Percentiles rank a stretch among this genome's conserved stretches.
Evolutionary conservation across 371 early-diverging fungal genomes (phyloP).

Genomic region (Saksenaea vasiformis): DNA sequence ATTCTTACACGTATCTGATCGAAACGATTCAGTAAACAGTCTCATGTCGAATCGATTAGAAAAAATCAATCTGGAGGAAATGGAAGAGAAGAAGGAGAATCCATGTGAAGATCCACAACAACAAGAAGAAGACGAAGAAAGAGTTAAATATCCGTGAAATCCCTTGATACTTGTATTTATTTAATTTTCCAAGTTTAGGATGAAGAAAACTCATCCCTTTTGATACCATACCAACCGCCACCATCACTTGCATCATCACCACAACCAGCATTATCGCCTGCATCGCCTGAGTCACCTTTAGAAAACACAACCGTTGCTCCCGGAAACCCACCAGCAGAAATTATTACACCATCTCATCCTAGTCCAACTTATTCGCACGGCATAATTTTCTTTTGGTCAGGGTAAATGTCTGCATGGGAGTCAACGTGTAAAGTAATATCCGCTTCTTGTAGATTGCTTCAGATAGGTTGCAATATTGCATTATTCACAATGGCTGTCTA

Average conservation of each 20-base stretch:
- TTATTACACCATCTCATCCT: background rate
- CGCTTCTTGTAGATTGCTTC: constrained; percentile 10
- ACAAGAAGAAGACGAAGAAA: background rate
- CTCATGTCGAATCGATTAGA: background rate
- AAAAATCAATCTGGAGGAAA: background rate
- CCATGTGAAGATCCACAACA: background rate
- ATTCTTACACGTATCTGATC: background rate
- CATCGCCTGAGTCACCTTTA: background rate
- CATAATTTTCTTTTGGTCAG: constrained; percentile 5
- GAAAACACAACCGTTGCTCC: background rate
- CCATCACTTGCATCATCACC: background rate
- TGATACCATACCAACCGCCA: background rate
- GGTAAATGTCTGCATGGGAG: constrained; percentile 8
- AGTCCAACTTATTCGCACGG: background rate
- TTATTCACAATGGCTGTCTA: constrained; percentile 16
- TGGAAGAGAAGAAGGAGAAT: background rate
- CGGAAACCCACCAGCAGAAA: background rate
- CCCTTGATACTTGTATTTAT: background rate
- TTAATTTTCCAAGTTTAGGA: background rate
- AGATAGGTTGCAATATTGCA: constrained; percentile 13
- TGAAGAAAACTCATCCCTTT: background rate
- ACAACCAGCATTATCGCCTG: background rate
- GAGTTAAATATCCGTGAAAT: background rate
- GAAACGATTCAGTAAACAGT: background rate
- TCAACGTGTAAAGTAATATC: background rate